Evolutionary conservation across 2,329 filamentous ascomycete genomes (phyloP), one percentile per base, ranked within the genome.

Genomic region (Xylaria multiplex): DNA sequence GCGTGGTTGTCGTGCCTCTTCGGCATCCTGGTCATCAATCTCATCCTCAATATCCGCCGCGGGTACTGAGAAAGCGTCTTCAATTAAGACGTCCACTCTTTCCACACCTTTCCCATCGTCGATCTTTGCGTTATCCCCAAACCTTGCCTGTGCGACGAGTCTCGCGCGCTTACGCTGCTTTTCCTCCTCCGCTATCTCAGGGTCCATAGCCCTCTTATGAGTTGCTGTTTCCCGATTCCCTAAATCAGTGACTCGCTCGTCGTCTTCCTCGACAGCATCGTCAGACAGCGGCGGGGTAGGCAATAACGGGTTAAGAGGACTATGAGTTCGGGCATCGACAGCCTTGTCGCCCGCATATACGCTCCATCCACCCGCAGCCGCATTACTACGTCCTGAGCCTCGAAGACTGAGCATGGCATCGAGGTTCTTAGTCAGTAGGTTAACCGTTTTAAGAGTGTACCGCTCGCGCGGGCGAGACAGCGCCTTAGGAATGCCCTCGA

Each of bases 401-500:
- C 89, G 86, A 52, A 89, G 85, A 16, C 89, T 85, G 16, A 95
- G 80, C 48, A 97, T 81, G 1, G 90, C 90, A 5, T 85, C 82
- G 11, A 97, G 81, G 62, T 91, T 94, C 70, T 88, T 89, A 16
- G 92, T 91, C 0, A 86, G 85, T 22, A 97, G 81, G 55, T 85
- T 88, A 1, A 91, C 92, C 5, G 86, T 79, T 67, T 88, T 86
- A 0, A 97, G 81, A 0, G 88, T 85, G 70, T 92, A 95, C 35
- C 93, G 85, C 68, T 90, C 86, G 35, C 90, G 86, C 0, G 92
- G 91, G 14, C 89, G 85, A 0, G 92, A 96, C 13, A 97, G 84
- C 0, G 93, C 93, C 73, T 93, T 93, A 0, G 93, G 92, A 7
- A 97, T 89, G 1, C 92, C 91, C 67, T 93, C 90, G 35, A 93